Evolutionary conservation across 441 rosid genomes (phyloP), one percentile per base, ranked within the genome.

Genomic region (Arabidopsis lyrata): DNA sequence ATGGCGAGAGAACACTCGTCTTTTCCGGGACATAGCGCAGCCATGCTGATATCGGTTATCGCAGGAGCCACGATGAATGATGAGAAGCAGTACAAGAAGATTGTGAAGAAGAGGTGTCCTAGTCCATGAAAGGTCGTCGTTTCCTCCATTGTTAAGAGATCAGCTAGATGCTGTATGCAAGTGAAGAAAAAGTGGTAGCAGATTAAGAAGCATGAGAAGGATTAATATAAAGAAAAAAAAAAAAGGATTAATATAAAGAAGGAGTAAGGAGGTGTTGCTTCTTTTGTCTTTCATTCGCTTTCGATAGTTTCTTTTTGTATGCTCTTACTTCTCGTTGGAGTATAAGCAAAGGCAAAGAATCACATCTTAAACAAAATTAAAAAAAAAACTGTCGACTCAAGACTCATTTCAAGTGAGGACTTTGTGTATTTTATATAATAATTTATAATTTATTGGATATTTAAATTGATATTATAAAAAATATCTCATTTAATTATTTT

Each of bases 1-100:
- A 78, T 80, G 59, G 79, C 81, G 20, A 80, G 57, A 39, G 79
- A 80, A 74, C 83, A 83, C 41, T 78, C 76, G 5, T 47, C 59
- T 67, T 68, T 15, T 35, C 83, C 83, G 14, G 85, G 85, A 57
- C 85, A 82, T 44, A 82, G 29, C 0, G 85, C 85, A 8, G 70
- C 56, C 80, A 82, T 79, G 63, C 66, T 79, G 16, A 82, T 75
- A 32, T 82, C 85, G 0, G 80, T 78, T 1, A 77, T 70, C 42
- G 66, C 73, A 24, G 85, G 83, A 48, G 10, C 5, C n/a, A 76
- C 61, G 45, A 82, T 82, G 53, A 77, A 79, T 0, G 41, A 29
- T 5, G 83, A 78, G 42, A 82, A 77, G 9, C 74, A 27, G 22
- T 79, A 36, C 54, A 82, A 64, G 64, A 82, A 82, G 52, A 77